These are phyloP conservation scores for Polyplosphaeria fusca DNA, from an alignment of 495 filamentous ascomycete genomes.

Conservation along the genomic window DNA sequence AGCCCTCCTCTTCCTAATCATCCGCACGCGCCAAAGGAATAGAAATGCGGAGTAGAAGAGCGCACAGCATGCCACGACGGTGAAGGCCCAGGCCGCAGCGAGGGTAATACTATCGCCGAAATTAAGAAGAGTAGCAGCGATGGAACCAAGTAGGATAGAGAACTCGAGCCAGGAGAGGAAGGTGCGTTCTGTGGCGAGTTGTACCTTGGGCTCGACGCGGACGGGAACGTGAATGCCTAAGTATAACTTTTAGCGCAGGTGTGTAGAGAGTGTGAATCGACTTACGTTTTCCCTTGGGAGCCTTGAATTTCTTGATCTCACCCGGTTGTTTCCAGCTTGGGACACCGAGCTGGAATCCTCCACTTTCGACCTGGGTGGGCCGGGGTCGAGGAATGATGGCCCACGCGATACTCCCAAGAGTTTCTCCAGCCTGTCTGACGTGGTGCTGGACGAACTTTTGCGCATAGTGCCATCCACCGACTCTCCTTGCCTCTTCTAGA, in stretches of 20 bases:
- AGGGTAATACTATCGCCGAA: conserved; percentile 59
- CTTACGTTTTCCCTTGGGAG: conserved; percentile 81
- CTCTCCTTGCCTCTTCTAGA: conserved; percentile 67
- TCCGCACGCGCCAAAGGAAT: conserved; percentile 82
- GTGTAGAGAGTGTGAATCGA: conserved; percentile 5
- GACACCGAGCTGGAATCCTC: conserved; percentile 48
- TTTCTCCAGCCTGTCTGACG: conserved; percentile 27
- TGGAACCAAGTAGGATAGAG: conserved; percentile 86
- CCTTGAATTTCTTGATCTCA: conserved; percentile 68
- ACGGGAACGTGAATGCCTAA: conserved; percentile 87
- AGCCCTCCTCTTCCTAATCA: conserved; percentile 74
- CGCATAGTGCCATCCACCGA: conserved; percentile 57
- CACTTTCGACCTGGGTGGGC: conserved; percentile 57
- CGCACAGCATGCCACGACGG: conserved; percentile 68
- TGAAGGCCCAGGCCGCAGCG: conserved; percentile 74
- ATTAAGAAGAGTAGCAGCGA: conserved; percentile 88
- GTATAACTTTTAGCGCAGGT: background rate
- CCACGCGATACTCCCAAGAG: conserved; percentile 47
- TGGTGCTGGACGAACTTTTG: conserved; percentile 12
- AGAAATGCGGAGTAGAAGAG: conserved; percentile 76
- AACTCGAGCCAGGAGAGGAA: conserved; percentile 98
- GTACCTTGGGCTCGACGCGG: conserved; percentile 95
- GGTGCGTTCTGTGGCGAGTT: conserved; percentile 92
- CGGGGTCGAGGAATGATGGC: conserved; percentile 57
- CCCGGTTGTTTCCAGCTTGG: conserved; percentile 45